phyloP scores from a whole-genome alignment of 306 rosid genomes.

The Elaeagnus macrophylla region DNA sequence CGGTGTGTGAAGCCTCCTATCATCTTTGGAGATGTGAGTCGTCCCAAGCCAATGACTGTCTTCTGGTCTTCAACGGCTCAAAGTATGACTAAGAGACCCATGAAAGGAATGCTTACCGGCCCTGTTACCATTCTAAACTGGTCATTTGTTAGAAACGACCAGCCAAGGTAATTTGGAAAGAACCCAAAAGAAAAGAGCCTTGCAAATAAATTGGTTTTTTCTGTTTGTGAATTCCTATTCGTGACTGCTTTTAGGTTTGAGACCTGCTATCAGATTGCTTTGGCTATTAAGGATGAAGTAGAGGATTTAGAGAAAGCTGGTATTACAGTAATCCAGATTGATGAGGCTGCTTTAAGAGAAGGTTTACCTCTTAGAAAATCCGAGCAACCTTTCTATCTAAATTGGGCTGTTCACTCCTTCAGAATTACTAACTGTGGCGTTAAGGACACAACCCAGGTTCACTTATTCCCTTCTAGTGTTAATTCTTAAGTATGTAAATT shows the following conservation, averaged over 20 bases:
- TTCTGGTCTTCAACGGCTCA: constrained; percentile 87
- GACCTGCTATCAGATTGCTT: constrained; percentile 84
- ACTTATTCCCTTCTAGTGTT: not conserved
- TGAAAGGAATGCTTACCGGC: constrained; percentile 94
- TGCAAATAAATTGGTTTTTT: not conserved
- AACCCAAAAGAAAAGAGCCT: not conserved
- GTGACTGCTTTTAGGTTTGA: constrained; percentile 38
- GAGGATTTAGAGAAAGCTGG: constrained; percentile 86
- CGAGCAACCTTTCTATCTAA: constrained; percentile 60
- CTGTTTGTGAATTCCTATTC: not conserved
- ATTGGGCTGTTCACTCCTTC: constrained; percentile 88
- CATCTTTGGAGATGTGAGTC: constrained; percentile 87
- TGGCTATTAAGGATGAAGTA: constrained; percentile 85
- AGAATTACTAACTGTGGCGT: constrained; percentile 74
- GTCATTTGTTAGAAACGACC: constrained; percentile 84
- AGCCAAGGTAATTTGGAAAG: constrained; percentile 48
- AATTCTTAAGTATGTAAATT: not conserved
- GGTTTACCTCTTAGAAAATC: constrained; percentile 74
- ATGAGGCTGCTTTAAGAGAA: constrained; percentile 86
- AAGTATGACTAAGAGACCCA: constrained; percentile 68
- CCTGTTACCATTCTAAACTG: constrained; percentile 85
- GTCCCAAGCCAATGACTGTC: constrained; percentile 87
- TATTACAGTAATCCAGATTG: constrained; percentile 68
- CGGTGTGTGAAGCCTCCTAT: constrained; percentile 85
- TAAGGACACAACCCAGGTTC: constrained; percentile 67